These are phyloP conservation scores for Cercospora sp. DNA, from an alignment of 2,329 filamentous ascomycete species.

Conservation along the genomic window DNA sequence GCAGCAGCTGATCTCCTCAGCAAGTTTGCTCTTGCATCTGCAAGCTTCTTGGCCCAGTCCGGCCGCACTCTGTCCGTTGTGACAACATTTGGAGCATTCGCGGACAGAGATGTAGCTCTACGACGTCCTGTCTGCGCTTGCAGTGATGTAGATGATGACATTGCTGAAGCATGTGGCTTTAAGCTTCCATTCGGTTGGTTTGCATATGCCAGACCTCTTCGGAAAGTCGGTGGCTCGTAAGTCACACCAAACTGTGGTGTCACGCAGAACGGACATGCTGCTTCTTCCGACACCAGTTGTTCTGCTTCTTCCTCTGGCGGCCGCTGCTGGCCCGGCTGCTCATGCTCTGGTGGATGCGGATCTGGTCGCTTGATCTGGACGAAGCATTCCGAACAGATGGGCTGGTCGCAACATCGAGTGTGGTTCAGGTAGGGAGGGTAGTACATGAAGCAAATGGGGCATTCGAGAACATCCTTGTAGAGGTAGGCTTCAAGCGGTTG, in stretches of 20 bases:
- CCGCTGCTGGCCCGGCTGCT: conserved; percentile 41
- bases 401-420: conserved; percentile 91
- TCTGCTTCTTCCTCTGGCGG: conserved; percentile 52
- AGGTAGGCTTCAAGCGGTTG: conserved; percentile 88
- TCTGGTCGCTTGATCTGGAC: conserved; percentile 97
- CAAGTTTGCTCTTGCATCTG: conserved; percentile 79
- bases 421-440: conserved; percentile 94
- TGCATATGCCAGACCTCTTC: conserved; percentile 74
- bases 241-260: conserved; percentile 96
- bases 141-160: conserved; percentile 84
- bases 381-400: conserved; percentile 97
- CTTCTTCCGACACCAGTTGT: conserved; percentile 84
- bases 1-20: conserved; percentile 86
- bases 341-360: conserved; percentile 77
- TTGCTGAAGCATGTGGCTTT: conserved; percentile 64
- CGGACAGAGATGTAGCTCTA: conserved; percentile 71
- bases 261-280: conserved; percentile 91
- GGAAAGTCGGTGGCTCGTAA: conserved; percentile 85
- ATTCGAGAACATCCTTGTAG: conserved; percentile 88
- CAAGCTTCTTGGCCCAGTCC: conserved; percentile 90
- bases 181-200: conserved; percentile 53
- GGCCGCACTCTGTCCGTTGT: conserved; percentile 90
- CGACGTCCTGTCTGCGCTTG: conserved; percentile 54
- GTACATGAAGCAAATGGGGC: conserved; percentile 93
- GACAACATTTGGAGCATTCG: conserved; percentile 80